Evolutionary conservation across 1,284 basidiomycete genomes (phyloP), one percentile per base, ranked within the genome.

Genomic region (Rhodotorula sp.): DNA sequence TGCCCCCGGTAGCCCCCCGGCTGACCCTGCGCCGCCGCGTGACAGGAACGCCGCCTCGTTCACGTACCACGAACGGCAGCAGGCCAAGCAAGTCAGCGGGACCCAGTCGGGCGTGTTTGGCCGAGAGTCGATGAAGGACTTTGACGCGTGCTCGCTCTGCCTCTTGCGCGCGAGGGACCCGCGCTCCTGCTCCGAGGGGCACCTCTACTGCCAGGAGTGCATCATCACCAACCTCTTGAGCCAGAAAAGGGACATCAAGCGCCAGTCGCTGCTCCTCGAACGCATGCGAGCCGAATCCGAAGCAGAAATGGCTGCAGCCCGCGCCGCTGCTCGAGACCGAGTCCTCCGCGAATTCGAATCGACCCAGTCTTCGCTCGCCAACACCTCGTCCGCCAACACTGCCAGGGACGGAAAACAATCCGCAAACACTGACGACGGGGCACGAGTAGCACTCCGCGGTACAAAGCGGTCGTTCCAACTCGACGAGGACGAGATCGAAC

Each of bases 201-300:
- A 97, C 81, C 79, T 97, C 63, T 85, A 83, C 82, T 97, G 94
- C 85, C 92, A 90, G 73, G 77, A 79, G 64, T 79, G 78, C 71
- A 71, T 79, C 46, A 39, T 79, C 29, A 67, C 76, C 43, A 72
- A 72, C 20, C 69, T 82, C 15, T 88, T 94, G 72, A 84, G 86
- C n/a, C 94, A 97, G 84, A 92, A 93, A 82, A 90, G 89, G 71
- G 90, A 91, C 72, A 93, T 96, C 76, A 93, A 93, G 81, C 85
- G 86, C 26, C 91, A 94, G 81, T 91, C 92, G 79, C 86, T 86
- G 21, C 87, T 87, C 64, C 82, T 97, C 49, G 90, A 90, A 68
- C 83, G 84, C 0, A 83, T 93, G 80, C 89, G 88, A 80, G 86
- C 84, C 69, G 90, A 93, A 72, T 90, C 89, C 18, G 90, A 91